phyloP scores from a whole-genome alignment of 2,329 filamentous ascomycete species.

The Talaromyces sp. region DNA sequence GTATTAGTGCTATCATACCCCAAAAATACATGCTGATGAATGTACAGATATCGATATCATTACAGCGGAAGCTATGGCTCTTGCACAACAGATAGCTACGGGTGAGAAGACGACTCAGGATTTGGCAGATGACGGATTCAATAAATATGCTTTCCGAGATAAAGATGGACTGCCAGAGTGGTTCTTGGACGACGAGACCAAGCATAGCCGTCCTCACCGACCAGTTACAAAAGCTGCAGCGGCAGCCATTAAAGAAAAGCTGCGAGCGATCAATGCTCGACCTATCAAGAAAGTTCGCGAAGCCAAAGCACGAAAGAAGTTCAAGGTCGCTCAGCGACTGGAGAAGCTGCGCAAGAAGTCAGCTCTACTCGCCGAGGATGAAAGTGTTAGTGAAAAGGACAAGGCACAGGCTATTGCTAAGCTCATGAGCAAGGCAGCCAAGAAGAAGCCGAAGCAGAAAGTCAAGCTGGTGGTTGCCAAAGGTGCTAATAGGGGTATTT shows the following conservation, averaged over 20 bases:
- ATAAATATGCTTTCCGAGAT: conserved; percentile 86
- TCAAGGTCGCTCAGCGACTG: conserved; percentile 81
- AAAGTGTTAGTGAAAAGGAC: conserved; percentile 91
- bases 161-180: conserved; percentile 89
- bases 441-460: conserved; percentile 78
- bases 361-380: conserved; percentile 81
- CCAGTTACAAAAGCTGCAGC: conserved; percentile 91
- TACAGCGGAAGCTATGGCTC: conserved; percentile 97
- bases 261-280: conserved; percentile 84
- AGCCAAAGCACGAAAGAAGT: conserved; percentile 93
- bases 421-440: conserved; percentile 73
- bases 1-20: conserved; percentile 15
- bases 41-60: conserved; percentile 86
- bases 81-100: conserved; percentile 85
- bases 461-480: conserved; percentile 85
- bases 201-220: conserved; percentile 75
- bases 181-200: conserved; percentile 90
- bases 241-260: conserved; percentile 87
- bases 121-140: conserved; percentile 85
- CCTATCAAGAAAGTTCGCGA: conserved; percentile 99
- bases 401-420: conserved; percentile 81
- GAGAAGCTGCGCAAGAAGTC: conserved; percentile 98
- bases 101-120: conserved; percentile 76
- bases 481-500: conserved; percentile 76
- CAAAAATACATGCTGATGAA: conserved; percentile 18